phyloP scores from a whole-genome alignment of 2,329 filamentous ascomycete genomes.

The Phialocephala subalpina region DNA sequence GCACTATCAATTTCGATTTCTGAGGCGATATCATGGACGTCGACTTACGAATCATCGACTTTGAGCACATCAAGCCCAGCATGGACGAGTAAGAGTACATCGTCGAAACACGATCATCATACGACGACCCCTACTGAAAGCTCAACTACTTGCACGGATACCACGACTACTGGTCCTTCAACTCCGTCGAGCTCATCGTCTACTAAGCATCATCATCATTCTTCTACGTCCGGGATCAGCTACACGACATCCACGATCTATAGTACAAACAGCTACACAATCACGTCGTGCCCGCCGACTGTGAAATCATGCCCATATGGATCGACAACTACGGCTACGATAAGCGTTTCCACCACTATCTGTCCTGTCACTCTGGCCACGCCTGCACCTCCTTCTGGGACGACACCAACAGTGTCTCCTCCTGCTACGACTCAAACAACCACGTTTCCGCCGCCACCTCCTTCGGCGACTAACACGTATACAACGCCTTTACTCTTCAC shows the following conservation, averaged over 20 bases:
- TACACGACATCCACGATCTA: slow-evolving; percentile 1
- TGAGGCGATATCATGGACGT: neutral
- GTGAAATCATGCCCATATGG: neutral
- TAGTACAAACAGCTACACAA: neutral
- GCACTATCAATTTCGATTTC: neutral
- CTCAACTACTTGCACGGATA: neutral
- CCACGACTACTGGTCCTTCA: neutral
- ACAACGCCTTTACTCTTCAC: neutral
- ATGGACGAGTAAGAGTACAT: neutral
- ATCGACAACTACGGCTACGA: slow-evolving; percentile 1
- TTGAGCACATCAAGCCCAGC: neutral
- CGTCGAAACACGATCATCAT: neutral
- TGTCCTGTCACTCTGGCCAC: neutral
- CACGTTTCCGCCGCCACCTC: neutral
- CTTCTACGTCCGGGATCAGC: neutral
- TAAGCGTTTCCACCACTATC: neutral
- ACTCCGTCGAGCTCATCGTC: neutral
- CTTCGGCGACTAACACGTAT: neutral
- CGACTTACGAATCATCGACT: neutral
- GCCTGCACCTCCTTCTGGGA: neutral
- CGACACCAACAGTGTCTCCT: neutral
- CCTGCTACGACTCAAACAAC: neutral
- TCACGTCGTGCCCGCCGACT: neutral
- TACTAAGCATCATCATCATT: neutral
- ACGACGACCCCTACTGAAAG: neutral